A percentile compares a stretch with the other conserved stretches of the same genome.
Conservation (phyloP, 2,329 filamentous ascomycete genomes). For the Cladosporium austrohemisphaericum region DNA sequence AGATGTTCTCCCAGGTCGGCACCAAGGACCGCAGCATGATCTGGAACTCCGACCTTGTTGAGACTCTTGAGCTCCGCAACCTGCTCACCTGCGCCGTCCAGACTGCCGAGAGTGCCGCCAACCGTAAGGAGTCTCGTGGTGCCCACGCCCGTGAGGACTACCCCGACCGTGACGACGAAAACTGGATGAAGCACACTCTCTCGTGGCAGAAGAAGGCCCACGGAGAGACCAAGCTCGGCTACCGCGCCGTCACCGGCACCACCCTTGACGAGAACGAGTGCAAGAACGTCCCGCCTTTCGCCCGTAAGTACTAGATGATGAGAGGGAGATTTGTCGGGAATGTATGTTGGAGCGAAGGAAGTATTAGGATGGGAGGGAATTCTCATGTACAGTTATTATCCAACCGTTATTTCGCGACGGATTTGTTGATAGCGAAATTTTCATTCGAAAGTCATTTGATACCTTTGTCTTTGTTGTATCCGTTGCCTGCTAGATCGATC, state of each 20-base stretch:
- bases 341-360: too few relatives aligned
- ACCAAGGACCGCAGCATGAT: conserved; percentile 99
- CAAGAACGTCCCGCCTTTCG: conserved; percentile 93
- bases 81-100: conserved; percentile 93
- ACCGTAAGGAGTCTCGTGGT: conserved; percentile 94
- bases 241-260: conserved; percentile 75
- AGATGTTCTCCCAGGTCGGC: conserved; percentile 74
- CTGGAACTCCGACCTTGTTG: conserved; percentile 97
- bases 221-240: conserved; percentile 77
- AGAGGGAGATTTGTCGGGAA: neutral
- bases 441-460: conserved; percentile 2
- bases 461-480: too few relatives aligned
- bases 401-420: neutral
- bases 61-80: conserved; percentile 93
- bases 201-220: conserved; percentile 93
- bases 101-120: conserved; percentile 85
- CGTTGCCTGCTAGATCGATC: too few relatives aligned
- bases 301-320: conserved; percentile 72
- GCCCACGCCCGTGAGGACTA: conserved; percentile 96
- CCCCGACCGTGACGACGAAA: conserved; percentile 89
- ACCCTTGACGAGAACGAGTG: conserved; percentile 95
- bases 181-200: conserved; percentile 99
- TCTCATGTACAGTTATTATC: conserved; percentile 1
- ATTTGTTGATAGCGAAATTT: conserved; percentile 3
- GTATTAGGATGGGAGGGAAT: neutral